Evolutionary conservation across 225 moss, liverwort and hornwort genomes (phyloP).

Genomic region (Lunularia cruciata): DNA sequence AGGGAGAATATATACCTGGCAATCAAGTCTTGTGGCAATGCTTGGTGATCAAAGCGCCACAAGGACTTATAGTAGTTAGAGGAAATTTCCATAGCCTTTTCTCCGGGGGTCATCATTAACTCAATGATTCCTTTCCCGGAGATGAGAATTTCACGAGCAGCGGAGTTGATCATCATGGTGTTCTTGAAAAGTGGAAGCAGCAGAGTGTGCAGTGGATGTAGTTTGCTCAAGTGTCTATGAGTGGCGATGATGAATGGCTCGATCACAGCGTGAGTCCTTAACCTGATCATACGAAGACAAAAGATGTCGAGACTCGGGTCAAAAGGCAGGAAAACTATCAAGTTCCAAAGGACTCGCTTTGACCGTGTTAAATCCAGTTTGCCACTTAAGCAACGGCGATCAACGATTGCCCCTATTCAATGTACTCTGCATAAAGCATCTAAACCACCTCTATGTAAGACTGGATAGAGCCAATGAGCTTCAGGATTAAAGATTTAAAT

Average conservation of each 20-base stretch:
- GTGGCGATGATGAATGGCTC: constrained; percentile 25
- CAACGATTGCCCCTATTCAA: no score
- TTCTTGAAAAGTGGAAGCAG: constrained; percentile 15
- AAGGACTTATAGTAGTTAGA: background rate
- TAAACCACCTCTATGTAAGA: no score
- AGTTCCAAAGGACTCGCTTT: background rate
- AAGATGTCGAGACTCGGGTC: no score
- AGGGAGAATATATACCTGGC: constrained; percentile 11
- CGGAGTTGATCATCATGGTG: constrained; percentile 20
- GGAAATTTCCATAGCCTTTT: constrained; percentile 5
- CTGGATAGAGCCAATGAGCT: background rate
- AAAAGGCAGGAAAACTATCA: background rate
- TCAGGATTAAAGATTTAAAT: no score
- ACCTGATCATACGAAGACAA: background rate
- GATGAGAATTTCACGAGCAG: constrained; percentile 16
- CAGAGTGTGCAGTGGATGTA: constrained; percentile 21
- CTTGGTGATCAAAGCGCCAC: constrained; percentile 17
- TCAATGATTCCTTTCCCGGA: constrained; percentile 6
- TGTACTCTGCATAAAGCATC: constrained; percentile 8
- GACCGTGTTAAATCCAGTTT: no score
- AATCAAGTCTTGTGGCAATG: constrained; percentile 7
- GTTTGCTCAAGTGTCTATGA: constrained; percentile 16
- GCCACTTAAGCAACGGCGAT: no score
- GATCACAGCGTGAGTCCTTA: constrained; percentile 17
- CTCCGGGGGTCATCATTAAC: background rate